A percentile compares a stretch with the other conserved stretches of the same genome.
Evolutionary conservation across 306 rosid species (phyloP).

Genomic region (Sicyos baderoa): DNA sequence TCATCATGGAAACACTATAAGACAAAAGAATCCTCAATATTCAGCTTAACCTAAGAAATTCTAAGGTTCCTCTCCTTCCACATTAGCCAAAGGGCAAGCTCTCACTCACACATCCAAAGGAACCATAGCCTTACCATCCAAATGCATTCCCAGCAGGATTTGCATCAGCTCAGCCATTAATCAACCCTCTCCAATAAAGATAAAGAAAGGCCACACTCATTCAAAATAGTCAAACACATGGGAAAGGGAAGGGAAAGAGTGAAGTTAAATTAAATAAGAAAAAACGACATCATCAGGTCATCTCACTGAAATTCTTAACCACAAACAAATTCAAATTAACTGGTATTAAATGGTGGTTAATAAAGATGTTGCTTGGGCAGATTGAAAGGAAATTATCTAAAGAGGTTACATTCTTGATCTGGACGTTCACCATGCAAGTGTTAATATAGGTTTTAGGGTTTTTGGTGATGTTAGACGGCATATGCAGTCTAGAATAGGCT

Average conservation of each 20-base stretch:
- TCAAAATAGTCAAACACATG: background rate
- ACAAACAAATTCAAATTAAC: background rate
- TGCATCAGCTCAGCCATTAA: background rate
- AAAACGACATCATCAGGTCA: background rate
- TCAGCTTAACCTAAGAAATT: background rate
- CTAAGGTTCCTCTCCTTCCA: background rate
- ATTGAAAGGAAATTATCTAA: background rate
- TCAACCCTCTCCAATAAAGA: background rate
- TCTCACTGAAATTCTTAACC: background rate
- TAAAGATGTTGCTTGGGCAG: background rate
- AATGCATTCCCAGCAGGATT: background rate
- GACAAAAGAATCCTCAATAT: background rate
- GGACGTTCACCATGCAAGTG: background rate
- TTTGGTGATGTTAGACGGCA: too few relatives aligned
- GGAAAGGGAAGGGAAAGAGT: background rate
- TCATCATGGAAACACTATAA: background rate
- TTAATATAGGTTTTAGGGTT: background rate
- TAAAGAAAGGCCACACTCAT: background rate
- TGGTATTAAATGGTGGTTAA: background rate
- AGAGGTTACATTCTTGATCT: background rate
- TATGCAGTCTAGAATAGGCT: too few relatives aligned
- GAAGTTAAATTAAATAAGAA: background rate
- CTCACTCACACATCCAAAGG: background rate
- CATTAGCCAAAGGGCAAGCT: background rate
- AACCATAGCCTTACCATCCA: background rate